Conservation (phyloP, 129 eudicot genomes). For the Flaveria brownii region DNA sequence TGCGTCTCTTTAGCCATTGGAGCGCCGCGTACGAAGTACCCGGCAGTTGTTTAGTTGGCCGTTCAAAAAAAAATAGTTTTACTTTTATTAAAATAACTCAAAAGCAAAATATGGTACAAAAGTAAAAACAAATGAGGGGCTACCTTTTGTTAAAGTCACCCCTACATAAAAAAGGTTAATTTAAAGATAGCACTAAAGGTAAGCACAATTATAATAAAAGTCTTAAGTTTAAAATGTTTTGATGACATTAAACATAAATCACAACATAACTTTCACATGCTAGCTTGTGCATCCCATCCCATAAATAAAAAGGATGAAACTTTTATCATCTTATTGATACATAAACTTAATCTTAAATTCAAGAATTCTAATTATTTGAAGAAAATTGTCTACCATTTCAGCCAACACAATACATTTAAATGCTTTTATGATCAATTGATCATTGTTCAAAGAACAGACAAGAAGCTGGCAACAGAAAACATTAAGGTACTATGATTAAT, state of each 20-base stretch:
- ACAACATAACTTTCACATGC: too few relatives aligned
- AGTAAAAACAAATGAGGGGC: neutral
- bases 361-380: neutral
- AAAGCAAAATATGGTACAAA: neutral
- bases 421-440: constrained; percentile 11
- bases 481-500: constrained; percentile 26
- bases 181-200: neutral
- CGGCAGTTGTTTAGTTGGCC: too few relatives aligned
- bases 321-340: neutral
- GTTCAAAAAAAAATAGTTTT: neutral
- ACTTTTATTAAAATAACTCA: neutral
- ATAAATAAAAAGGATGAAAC: neutral
- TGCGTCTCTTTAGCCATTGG: too few relatives aligned
- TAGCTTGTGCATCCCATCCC: too few relatives aligned
- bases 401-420: neutral
- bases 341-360: neutral
- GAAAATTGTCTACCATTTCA: neutral
- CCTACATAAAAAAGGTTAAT: too few relatives aligned
- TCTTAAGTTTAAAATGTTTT: too few relatives aligned
- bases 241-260: too few relatives aligned
- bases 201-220: neutral
- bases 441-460: constrained; percentile 34
- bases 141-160: neutral
- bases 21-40: too few relatives aligned
- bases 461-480: constrained; percentile 30